Conservation (phyloP, 768 basidiomycete genomes). For the Crepidotus variabilis region DNA sequence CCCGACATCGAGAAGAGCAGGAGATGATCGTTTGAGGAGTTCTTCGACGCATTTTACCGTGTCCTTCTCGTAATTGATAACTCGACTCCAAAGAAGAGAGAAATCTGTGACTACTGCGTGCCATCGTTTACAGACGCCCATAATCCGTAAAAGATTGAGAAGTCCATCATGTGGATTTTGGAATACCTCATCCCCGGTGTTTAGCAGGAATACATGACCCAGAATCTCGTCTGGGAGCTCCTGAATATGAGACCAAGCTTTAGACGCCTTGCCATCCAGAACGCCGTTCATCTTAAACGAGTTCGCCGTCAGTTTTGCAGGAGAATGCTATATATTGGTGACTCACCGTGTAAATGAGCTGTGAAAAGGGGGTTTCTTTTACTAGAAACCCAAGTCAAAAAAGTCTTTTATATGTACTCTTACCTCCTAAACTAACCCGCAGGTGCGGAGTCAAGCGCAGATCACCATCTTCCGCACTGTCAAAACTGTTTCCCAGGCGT, state of each 20-base stretch:
- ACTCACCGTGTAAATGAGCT: too few relatives aligned
- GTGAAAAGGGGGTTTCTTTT: too few relatives aligned
- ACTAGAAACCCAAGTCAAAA: background rate
- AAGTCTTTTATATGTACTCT: background rate
- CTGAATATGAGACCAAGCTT: too few relatives aligned
- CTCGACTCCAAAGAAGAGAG: constrained; percentile 17
- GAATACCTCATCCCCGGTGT: background rate
- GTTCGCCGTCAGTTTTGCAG: background rate
- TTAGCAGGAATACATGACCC: constrained; percentile 8
- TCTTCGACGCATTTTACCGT: constrained; percentile 11
- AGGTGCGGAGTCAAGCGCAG: background rate
- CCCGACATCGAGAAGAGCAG: constrained; percentile 19
- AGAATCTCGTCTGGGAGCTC: constrained; percentile 4
- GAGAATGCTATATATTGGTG: too few relatives aligned
- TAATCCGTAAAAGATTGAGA: constrained; percentile 11
- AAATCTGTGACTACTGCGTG: constrained; percentile 14
- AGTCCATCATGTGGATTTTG: too few relatives aligned
- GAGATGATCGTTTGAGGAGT: constrained; percentile 16
- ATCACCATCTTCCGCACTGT: background rate
- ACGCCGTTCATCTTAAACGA: background rate
- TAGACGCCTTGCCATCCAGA: background rate
- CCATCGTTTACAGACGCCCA: constrained; percentile 21
- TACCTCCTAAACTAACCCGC: background rate
- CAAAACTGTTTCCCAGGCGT: background rate
- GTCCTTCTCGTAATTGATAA: constrained; percentile 20